Percentiles rank a stretch among this genome's conserved stretches.
Evolutionary conservation across 2,329 filamentous ascomycete species (phyloP).

Genomic region (Domatiomyces catenatus): DNA sequence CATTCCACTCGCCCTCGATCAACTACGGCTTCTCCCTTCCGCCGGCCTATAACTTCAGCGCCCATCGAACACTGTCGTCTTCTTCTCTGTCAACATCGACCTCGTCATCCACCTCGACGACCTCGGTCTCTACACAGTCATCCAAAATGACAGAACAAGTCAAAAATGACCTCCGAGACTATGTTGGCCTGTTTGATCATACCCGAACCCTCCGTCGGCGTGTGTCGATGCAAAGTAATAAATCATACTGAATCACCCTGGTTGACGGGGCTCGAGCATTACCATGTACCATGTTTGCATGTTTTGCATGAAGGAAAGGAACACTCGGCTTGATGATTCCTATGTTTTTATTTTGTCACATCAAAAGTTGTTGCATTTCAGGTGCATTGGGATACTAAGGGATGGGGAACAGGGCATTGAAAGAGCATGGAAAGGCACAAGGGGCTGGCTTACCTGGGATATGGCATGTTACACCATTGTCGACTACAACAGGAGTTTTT

Average conservation of each 20-base stretch:
- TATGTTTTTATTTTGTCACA: background rate
- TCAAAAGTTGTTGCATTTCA: background rate
- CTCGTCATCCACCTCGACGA: too few relatives aligned
- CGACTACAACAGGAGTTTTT: background rate
- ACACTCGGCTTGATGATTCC: background rate
- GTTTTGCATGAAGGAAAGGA: background rate
- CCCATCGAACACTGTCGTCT: constrained; percentile 24
- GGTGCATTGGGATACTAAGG: background rate
- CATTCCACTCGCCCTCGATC: constrained; percentile 15
- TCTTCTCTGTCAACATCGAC: constrained; percentile 34
- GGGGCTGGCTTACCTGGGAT: background rate
- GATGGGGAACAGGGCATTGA: background rate
- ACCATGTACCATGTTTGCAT: background rate
- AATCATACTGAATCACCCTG: background rate
- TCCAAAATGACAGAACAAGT: constrained; percentile 59
- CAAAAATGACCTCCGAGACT: constrained; percentile 64
- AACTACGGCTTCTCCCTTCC: constrained; percentile 50
- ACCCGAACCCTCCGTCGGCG: constrained; percentile 39
- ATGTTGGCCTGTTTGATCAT: constrained; percentile 79
- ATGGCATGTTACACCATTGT: background rate
- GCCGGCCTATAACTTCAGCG: constrained; percentile 60
- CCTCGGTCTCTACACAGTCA: too few relatives aligned
- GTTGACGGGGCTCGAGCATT: background rate
- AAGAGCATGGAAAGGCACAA: background rate
- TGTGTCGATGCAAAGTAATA: constrained; percentile 17